phyloP scores from a whole-genome alignment of 2,329 filamentous ascomycete genomes.

The Fusarium buharicum region DNA sequence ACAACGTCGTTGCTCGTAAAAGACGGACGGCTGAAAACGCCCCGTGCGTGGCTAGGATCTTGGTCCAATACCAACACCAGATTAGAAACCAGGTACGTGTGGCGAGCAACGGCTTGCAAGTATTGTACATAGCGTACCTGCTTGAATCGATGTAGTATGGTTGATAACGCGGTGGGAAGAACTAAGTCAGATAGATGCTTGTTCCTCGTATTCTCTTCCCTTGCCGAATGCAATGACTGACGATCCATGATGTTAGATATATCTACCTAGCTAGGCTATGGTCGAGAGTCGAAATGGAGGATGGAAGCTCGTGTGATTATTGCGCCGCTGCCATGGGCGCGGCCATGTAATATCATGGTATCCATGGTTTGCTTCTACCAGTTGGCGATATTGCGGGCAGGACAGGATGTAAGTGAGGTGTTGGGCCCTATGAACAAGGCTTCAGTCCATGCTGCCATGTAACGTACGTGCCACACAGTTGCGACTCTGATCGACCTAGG shows the following conservation, averaged over 20 bases:
- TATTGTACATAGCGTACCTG: slow-evolving; percentile 10
- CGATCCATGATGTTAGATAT: background rate
- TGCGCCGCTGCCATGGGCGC: background rate
- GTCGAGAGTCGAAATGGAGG: background rate
- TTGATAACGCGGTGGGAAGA: slow-evolving; percentile 20
- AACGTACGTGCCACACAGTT: background rate
- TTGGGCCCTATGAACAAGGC: slow-evolving; percentile 15
- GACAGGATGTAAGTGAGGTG: slow-evolving; percentile 10
- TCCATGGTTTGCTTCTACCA: background rate
- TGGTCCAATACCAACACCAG: slow-evolving; percentile 8
- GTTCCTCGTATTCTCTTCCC: slow-evolving; percentile 36
- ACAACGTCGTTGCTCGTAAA: slow-evolving; percentile 27
- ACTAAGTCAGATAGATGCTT: slow-evolving; percentile 14
- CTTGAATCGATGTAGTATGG: slow-evolving; percentile 23
- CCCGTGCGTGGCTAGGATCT: slow-evolving; percentile 20
- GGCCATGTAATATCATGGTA: background rate
- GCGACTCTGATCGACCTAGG: background rate
- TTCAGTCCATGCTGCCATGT: slow-evolving; percentile 14
- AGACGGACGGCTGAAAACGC: slow-evolving; percentile 28
- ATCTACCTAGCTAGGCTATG: background rate
- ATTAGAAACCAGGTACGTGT: slow-evolving; percentile 18
- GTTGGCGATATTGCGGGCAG: no score
- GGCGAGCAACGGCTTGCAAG: slow-evolving; percentile 22
- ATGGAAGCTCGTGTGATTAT: slow-evolving; percentile 2
- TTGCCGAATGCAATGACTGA: slow-evolving; percentile 25